phyloP scores from a whole-genome alignment of 176 grass and related monocot genomes.

The Aegilops speltoides region DNA sequence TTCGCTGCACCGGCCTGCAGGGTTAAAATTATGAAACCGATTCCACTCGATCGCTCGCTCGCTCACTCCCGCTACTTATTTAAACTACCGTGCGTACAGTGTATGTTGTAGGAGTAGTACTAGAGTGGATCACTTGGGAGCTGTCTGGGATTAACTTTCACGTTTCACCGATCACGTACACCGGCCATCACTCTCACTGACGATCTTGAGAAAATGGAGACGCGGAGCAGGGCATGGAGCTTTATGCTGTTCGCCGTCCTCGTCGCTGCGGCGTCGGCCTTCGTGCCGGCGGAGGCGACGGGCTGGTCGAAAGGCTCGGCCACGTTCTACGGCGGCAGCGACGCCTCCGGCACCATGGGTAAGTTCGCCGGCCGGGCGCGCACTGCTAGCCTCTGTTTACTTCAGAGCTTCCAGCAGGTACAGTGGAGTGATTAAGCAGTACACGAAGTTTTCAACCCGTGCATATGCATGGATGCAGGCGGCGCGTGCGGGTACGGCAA shows the following conservation, averaged over 20 bases:
- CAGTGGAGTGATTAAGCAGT: neutral
- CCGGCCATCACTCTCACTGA: neutral
- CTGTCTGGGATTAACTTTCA: neutral
- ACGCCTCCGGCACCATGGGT: constrained; percentile 90
- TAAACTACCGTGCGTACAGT: constrained; percentile 20
- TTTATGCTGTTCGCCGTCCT: neutral
- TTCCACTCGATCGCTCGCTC: neutral
- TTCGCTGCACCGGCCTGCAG: neutral
- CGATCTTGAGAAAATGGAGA: neutral
- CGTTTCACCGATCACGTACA: neutral
- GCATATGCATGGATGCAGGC: neutral
- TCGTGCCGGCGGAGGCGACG: neutral
- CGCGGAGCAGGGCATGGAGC: neutral
- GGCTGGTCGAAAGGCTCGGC: constrained; percentile 46
- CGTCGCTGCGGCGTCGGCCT: neutral
- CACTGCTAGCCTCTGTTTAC: neutral
- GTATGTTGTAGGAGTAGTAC: too few species aligned
- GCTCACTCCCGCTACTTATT: constrained; percentile 12
- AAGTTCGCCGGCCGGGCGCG: neutral
- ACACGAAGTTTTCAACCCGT: neutral
- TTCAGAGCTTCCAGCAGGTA: neutral
- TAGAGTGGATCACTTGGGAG: neutral
- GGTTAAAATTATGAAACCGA: neutral
- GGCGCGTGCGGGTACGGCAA: constrained; percentile 69
- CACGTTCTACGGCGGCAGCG: constrained; percentile 75